These are phyloP conservation scores for Podospora anserina DNA, from an alignment of 495 filamentous ascomycete genomes.

Conservation along the genomic window DNA sequence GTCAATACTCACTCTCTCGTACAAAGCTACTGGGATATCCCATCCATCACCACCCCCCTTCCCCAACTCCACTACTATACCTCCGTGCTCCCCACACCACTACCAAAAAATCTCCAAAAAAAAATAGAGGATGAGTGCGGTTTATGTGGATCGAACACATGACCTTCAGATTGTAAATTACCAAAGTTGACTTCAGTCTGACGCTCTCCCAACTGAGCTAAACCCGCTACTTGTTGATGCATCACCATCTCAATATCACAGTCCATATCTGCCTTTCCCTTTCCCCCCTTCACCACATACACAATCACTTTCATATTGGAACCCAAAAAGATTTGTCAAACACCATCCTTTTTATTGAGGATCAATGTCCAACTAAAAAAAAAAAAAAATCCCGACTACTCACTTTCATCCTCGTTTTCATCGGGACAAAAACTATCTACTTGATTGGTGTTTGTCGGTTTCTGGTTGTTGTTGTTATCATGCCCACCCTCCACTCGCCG, in stretches of 20 bases:
- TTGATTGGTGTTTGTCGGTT: neutral
- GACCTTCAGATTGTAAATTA: neutral
- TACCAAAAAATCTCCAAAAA: neutral
- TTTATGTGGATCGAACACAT: slow-evolving; percentile 6
- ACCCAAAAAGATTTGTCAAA: neutral
- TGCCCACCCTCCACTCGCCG: neutral
- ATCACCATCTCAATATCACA: neutral
- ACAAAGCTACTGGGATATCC: no score
- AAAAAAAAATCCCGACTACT: neutral
- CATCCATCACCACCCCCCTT: no score
- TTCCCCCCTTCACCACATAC: neutral
- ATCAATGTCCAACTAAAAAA: neutral
- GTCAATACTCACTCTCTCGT: neutral
- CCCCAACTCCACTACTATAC: no score
- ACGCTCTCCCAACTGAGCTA: slow-evolving; percentile 8
- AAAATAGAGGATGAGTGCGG: slow-evolving; percentile 1
- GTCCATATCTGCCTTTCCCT: neutral
- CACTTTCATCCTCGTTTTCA: neutral
- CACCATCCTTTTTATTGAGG: neutral
- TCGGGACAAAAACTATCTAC: neutral
- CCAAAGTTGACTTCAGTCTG: slow-evolving; percentile 5
- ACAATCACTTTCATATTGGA: neutral
- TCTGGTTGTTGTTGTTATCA: neutral
- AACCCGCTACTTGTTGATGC: slow-evolving; percentile 5
- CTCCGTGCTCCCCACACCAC: neutral